These are phyloP conservation scores for Luvunga scandens DNA, from an alignment of 345 rosid genomes.

Conservation along the genomic window DNA sequence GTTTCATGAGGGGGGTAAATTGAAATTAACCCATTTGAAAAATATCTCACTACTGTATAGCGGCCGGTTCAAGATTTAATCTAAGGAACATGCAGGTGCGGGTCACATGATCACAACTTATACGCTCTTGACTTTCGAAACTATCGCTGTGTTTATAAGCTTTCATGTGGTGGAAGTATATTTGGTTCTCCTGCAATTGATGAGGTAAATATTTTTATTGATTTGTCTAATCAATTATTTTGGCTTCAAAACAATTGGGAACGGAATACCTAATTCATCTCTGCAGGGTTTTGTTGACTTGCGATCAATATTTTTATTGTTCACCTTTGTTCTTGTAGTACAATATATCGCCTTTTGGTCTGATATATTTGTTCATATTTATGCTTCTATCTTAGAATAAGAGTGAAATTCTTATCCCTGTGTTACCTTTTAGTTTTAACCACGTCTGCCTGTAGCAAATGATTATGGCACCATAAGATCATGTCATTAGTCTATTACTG, in stretches of 20 bases:
- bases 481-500: not conserved
- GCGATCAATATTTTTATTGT: not conserved
- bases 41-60: not conserved
- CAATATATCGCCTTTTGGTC: not conserved
- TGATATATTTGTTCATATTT: not conserved
- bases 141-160: constrained; percentile 58
- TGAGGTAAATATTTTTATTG: constrained; percentile 47
- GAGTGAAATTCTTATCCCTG: not conserved
- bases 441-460: not conserved
- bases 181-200: constrained; percentile 89
- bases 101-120: constrained; percentile 81
- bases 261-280: not conserved
- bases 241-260: not conserved
- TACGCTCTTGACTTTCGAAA: constrained; percentile 85
- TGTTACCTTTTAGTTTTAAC: not conserved
- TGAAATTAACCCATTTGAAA: not conserved
- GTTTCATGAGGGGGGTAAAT: too few species aligned
- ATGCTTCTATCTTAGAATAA: not conserved
- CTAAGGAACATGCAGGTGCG: constrained; percentile 61
- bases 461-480: not conserved
- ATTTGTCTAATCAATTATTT: not conserved
- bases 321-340: not conserved
- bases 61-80: constrained; percentile 2
- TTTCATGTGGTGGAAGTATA: constrained; percentile 88
- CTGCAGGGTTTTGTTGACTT: not conserved